phyloP scores from a whole-genome alignment of 2,329 filamentous ascomycete species.

The Paraphaeosphaeria sporulosa region DNA sequence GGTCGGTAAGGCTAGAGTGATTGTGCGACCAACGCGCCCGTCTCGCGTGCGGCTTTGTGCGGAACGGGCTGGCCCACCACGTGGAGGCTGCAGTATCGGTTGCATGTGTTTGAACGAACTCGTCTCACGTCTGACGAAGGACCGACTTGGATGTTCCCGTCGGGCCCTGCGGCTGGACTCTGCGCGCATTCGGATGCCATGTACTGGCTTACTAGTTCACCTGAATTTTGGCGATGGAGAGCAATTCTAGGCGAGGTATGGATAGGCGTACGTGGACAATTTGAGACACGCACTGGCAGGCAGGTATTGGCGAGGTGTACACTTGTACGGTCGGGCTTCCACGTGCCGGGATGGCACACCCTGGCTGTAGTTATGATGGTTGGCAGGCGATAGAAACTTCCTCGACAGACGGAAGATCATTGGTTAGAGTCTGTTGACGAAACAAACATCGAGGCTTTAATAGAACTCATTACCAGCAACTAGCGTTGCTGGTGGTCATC shows the following conservation, averaged over 20 bases:
- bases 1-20: not conserved
- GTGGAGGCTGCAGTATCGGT: not conserved
- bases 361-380: not conserved
- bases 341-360: not conserved
- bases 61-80: not conserved
- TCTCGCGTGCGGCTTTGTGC: slow-evolving; percentile 16
- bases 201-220: not conserved
- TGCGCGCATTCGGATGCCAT: not conserved
- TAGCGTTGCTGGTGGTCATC: too few relatives aligned
- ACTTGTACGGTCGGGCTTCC: not conserved
- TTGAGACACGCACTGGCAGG: not conserved
- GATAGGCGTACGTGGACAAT: not conserved
- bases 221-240: not conserved
- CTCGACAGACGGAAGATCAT: not conserved
- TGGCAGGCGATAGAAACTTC: not conserved
- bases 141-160: not conserved
- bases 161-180: not conserved
- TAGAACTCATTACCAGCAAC: too few relatives aligned
- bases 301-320: not conserved
- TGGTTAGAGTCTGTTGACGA: not conserved
- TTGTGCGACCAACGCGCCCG: not conserved
- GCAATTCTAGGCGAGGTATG: not conserved
- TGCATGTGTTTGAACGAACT: not conserved
- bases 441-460: too few relatives aligned
- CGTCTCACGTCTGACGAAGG: not conserved